Base-by-base conservation (phyloP, 2,329 filamentous ascomycete genomes). In the Tolypocladium nubicola region DNA sequence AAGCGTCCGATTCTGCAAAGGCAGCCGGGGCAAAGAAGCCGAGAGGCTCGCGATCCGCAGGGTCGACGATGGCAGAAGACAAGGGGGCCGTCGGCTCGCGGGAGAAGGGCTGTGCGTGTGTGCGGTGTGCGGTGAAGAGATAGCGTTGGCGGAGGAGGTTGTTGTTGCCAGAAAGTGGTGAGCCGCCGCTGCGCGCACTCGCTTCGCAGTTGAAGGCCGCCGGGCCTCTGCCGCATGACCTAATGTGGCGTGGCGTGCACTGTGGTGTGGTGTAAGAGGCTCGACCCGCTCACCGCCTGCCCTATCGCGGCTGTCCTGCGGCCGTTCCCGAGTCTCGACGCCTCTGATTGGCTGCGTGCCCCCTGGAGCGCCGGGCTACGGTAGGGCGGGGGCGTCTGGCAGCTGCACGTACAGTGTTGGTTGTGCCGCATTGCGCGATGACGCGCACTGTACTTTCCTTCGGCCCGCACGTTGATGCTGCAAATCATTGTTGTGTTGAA, bases 201-300 rank as follows among this genome's bases (percentile, higher is more conserved):
- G 21, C 43, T 45, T 45, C 11, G 3, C 39, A 45, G 10, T 14
- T 45, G 21, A 23, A 21, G 40, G 40, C 41, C 39, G 16, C 38
- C 5, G 38, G 38, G 38, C 13, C 37, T 38, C 10, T n/a, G 16
- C 43, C 43, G 43, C 45, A 26, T 47, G 45, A 47, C 45, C 45
- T 30, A 30, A 30, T 30, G 23, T 9, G 45, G 45, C 16, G 43
- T 30, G 23, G 43, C 19, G 21, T 47, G 43, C 43, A 19, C 43
- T 30, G 23, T 30, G 43, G 43, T 30, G 43, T 19, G 7, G 26
- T 33, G 59, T 64, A 62, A 64, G 60, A 62, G 60, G 59, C 59
- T 54, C 16, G 41, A 26, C 43, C 56, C 47, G 53, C 56, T 60
- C 61, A 62, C 62, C 61, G 61, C 61, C 59, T 63, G 55, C 60